A percentile compares a stretch with the other conserved stretches of the same genome.
Conservation (phyloP, 2,329 filamentous ascomycete genomes). For the Exophiala bonariae region DNA sequence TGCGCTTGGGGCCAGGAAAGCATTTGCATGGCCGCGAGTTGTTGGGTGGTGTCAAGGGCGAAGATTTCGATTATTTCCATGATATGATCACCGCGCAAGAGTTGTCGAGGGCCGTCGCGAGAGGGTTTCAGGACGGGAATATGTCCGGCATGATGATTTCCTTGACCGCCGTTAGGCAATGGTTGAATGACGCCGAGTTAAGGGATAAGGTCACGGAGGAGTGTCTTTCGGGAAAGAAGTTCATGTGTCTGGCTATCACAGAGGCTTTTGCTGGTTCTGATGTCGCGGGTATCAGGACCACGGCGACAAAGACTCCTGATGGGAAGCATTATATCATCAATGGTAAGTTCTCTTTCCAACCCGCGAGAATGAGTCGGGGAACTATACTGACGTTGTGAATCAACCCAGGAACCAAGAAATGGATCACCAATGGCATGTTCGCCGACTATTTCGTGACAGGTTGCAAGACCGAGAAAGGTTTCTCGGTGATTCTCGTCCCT, state of each 20-base stretch:
- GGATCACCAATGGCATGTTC: slow-evolving; percentile 76
- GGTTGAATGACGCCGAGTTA: slow-evolving; percentile 62
- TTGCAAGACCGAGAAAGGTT: slow-evolving; percentile 67
- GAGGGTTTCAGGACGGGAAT: slow-evolving; percentile 82
- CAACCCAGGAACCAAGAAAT: slow-evolving; percentile 79
- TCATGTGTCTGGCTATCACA: slow-evolving; percentile 75
- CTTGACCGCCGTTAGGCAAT: slow-evolving; percentile 71
- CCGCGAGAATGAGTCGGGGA: background rate
- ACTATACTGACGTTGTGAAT: slow-evolving; percentile 45
- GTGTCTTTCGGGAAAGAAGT: slow-evolving; percentile 64
- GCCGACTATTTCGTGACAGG: slow-evolving; percentile 69
- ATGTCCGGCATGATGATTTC: slow-evolving; percentile 61
- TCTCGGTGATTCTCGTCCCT: slow-evolving; percentile 69
- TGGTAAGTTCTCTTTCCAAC: slow-evolving; percentile 34
- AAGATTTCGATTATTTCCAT: slow-evolving; percentile 76
- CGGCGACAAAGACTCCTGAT: slow-evolving; percentile 61
- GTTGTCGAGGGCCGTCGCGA: slow-evolving; percentile 67
- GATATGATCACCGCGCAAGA: slow-evolving; percentile 70
- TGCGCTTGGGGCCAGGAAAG: slow-evolving; percentile 67
- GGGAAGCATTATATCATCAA: slow-evolving; percentile 63
- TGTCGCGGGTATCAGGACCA: slow-evolving; percentile 71
- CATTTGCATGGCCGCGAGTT: slow-evolving; percentile 65
- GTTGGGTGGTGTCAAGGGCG: slow-evolving; percentile 65
- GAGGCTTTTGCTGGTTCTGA: slow-evolving; percentile 74
- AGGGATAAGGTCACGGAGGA: slow-evolving; percentile 68